Percentiles rank a stretch among this genome's conserved stretches.
Evolutionary conservation across 306 rosid species (phyloP).

Genomic region (Mimosa bimucronata): DNA sequence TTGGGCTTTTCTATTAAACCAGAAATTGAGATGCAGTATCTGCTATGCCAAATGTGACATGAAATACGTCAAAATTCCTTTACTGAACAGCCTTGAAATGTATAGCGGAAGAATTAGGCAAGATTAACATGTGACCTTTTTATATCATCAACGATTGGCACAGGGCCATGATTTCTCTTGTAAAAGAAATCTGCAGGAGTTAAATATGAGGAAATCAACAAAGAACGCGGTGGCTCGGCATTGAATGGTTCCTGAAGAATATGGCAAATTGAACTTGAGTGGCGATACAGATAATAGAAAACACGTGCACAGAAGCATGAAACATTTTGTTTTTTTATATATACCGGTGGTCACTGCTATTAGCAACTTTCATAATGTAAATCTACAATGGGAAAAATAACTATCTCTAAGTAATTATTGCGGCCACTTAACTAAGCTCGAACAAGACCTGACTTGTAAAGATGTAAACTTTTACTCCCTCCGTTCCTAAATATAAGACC

Average conservation of each 20-base stretch:
- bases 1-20: constrained; percentile 66
- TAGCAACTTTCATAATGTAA: too few relatives aligned
- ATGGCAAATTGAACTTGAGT: constrained; percentile 2
- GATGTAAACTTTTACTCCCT: too few relatives aligned
- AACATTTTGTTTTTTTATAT: background rate
- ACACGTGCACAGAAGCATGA: background rate
- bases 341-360: too few relatives aligned
- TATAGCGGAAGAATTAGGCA: background rate
- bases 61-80: constrained; percentile 13
- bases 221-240: constrained; percentile 75
- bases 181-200: constrained; percentile 71
- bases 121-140: constrained; percentile 47
- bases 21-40: constrained; percentile 65
- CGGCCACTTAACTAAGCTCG: too few relatives aligned
- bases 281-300: background rate
- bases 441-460: too few relatives aligned
- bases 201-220: constrained; percentile 57
- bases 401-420: too few relatives aligned
- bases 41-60: constrained; percentile 43
- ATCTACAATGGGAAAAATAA: too few relatives aligned
- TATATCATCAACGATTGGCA: constrained; percentile 58
- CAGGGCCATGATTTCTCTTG: constrained; percentile 82
- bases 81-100: constrained; percentile 17
- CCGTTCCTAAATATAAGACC: too few relatives aligned
- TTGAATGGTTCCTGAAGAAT: constrained; percentile 71